phyloP scores from a whole-genome alignment of 305 asterid species.

The Coffea humblotiana region DNA sequence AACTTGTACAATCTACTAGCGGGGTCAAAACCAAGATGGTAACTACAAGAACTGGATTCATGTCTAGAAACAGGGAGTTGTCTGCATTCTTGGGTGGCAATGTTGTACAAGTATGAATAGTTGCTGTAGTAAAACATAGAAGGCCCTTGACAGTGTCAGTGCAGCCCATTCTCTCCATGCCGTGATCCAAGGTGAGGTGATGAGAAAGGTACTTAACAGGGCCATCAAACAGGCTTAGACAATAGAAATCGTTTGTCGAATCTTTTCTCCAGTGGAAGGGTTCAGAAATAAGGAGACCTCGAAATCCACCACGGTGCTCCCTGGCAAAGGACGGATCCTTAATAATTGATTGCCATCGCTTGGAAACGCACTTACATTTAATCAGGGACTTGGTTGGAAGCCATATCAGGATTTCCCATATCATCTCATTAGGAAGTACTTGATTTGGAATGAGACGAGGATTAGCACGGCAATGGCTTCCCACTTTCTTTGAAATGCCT shows the following conservation, averaged over 20 bases:
- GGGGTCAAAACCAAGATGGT: conserved; percentile 5
- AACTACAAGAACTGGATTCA: background rate
- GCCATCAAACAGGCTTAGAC: background rate
- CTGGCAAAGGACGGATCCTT: background rate
- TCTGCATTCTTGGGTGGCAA: background rate
- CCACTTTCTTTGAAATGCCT: too few relatives aligned
- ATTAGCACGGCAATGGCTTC: too few relatives aligned
- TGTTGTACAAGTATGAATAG: background rate
- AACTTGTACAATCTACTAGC: background rate
- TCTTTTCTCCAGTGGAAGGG: background rate
- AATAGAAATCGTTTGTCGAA: background rate
- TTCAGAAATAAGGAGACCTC: background rate
- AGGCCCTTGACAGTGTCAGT: background rate
- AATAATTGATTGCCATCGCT: background rate
- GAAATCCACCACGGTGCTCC: background rate
- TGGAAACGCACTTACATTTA: conserved; percentile 1
- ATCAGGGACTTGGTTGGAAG: conserved; percentile 2
- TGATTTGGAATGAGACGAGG: too few relatives aligned
- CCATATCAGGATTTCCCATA: background rate
- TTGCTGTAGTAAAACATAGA: background rate
- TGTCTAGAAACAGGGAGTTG: background rate
- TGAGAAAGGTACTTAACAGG: background rate
- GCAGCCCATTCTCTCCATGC: background rate
- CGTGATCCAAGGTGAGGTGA: background rate
- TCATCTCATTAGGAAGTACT: background rate